These are phyloP conservation scores for Colletotrichum tropicale DNA, from an alignment of 2,329 filamentous ascomycete genomes.

Conservation along the genomic window DNA sequence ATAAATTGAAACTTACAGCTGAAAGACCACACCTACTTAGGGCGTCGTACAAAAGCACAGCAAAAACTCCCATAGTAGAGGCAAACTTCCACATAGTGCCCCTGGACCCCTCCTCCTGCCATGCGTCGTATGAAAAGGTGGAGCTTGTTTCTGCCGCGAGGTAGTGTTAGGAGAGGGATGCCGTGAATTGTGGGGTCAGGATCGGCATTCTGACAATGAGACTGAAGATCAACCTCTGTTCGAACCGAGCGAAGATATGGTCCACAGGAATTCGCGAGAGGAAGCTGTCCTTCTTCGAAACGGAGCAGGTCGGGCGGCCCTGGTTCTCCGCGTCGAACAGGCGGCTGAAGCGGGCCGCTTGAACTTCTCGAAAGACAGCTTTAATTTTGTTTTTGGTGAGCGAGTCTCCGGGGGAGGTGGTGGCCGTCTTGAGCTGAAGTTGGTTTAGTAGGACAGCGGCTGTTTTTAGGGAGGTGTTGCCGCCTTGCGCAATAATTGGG, in stretches of 20 bases:
- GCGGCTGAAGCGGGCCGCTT: neutral
- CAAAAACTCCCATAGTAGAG: neutral
- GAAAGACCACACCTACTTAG: neutral
- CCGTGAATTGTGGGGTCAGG: neutral
- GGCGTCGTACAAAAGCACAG: neutral
- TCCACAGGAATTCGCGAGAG: fast-evolving
- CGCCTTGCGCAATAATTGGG: conserved; percentile 24
- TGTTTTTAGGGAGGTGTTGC: conserved; percentile 24
- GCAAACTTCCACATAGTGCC: neutral
- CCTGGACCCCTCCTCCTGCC: neutral
- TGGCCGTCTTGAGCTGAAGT: neutral
- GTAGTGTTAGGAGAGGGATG: neutral
- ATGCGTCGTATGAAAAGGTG: neutral
- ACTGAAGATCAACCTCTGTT: neutral
- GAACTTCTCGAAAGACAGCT: neutral
- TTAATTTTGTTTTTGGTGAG: too few species aligned
- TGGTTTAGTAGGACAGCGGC: conserved; percentile 20
- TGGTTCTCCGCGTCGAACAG: neutral
- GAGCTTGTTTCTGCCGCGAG: neutral
- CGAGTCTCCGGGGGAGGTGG: too few species aligned
- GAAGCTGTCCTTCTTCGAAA: neutral
- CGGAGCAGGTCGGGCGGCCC: neutral
- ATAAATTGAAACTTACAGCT: neutral
- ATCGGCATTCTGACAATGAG: neutral
- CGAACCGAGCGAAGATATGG: neutral